Evolutionary conservation across 257 asterid genomes (phyloP), one percentile per base, ranked within the genome.

Genomic region (Solanum pennellii): DNA sequence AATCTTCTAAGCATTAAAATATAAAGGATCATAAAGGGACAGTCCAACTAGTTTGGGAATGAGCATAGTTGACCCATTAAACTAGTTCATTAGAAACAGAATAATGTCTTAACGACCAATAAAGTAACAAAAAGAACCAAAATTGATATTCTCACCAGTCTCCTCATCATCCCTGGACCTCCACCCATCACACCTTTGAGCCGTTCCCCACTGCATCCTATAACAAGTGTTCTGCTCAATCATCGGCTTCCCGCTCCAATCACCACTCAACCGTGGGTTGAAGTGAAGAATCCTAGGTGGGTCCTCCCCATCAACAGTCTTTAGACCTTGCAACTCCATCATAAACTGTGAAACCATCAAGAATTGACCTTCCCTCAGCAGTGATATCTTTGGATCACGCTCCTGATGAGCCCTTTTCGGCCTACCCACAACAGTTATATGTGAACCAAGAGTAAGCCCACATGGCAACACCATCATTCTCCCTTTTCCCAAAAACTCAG

Each of bases 161-260:
- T 97, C 99, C 89, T 95, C 99, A 86, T 97, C 98, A 35, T 96
- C 97, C 47, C 93, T 89, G 13, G 99, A 95, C 71, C 76, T 93
- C 98, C 98, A 94, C 27, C 99, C 99, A 65, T 95, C 98, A 66
- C 99, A 97, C 86, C 98, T 84, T 88, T 94, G 98, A 1, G 98
- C 92, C 3, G 95, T 90, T 41, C 98, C 97, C 98, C 98, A 94
- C 89, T 94, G 98, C 98, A 94, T 94, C 88, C 98, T 92, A 75
- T 94, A 94, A 90, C 98, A 94, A 59, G 97, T 94, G 83, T 94
- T 94, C 90, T 92, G 97, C 95, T 97, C 99, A 82, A 95, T 95
- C 74, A 97, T 98, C 20, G 99, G 98, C 88, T 91, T 92, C 56
- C 97, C 97, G 82, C 96, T 94, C 98, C 98, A 94, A 92, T 94